Conservation (phyloP, 768 basidiomycete species). For the Cystofilobasidium ferigula region DNA sequence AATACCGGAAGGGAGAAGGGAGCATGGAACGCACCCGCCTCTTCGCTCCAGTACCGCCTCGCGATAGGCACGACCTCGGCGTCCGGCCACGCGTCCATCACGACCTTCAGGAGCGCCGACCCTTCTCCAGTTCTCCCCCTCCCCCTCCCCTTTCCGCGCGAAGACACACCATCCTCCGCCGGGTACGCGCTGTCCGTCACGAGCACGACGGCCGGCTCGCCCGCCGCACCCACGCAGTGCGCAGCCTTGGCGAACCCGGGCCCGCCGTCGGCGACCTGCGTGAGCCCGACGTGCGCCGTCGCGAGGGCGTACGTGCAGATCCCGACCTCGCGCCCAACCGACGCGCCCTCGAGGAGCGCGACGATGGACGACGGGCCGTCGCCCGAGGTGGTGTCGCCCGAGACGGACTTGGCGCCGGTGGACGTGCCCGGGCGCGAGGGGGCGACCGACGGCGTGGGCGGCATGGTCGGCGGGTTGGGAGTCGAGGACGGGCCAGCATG, state of each 20-base stretch:
- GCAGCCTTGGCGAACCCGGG: neutral
- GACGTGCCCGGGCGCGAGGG: no score
- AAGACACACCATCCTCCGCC: no score
- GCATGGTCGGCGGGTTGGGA: neutral
- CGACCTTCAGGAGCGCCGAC: neutral
- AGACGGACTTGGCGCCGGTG: neutral
- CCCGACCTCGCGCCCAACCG: neutral
- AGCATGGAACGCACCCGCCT: conserved; percentile 46
- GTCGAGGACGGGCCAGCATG: neutral
- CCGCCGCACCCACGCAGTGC: no score
- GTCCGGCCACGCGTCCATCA: neutral
- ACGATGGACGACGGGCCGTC: neutral
- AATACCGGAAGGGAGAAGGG: no score
- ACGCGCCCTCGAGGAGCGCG: neutral
- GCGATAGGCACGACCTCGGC: conserved; percentile 58
- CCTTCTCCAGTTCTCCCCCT: neutral
- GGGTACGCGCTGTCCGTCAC: neutral
- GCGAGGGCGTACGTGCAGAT: neutral
- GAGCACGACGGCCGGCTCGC: neutral
- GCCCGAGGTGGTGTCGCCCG: neutral
- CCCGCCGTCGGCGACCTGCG: neutral
- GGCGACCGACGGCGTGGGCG: neutral
- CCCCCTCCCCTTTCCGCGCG: neutral
- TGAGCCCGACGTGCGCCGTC: neutral
- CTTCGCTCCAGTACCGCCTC: conserved; percentile 77